Conservation (phyloP, 495 filamentous ascomycete species). For the Sabuloglossum arenarium region DNA sequence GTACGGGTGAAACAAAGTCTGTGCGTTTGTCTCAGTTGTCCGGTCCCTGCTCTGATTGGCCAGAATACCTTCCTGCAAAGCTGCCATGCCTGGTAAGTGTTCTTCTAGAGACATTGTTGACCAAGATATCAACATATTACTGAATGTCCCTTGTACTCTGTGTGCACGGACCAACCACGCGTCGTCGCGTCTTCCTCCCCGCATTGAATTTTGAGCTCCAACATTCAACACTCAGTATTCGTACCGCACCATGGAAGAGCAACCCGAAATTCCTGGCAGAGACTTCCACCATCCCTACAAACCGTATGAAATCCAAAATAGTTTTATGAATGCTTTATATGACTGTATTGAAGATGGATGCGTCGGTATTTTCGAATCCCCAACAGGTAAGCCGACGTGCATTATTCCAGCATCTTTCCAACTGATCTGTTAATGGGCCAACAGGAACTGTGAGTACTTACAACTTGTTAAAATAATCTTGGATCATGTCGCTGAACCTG, state of each 20-base stretch:
- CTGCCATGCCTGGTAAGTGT: too few relatives aligned
- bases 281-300: conserved; percentile 85
- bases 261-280: not conserved
- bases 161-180: not conserved
- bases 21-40: too few relatives aligned
- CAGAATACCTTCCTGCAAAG: too few relatives aligned
- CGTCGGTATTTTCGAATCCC: conserved; percentile 83
- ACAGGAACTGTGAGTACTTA: conserved; percentile 26
- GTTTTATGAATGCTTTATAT: conserved; percentile 83
- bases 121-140: too few relatives aligned
- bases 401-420: not conserved
- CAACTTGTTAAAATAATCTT: not conserved
- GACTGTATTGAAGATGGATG: conserved; percentile 56
- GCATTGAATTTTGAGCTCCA: too few relatives aligned
- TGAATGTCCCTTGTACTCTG: too few relatives aligned
- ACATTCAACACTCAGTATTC: not conserved
- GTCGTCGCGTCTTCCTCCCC: not conserved
- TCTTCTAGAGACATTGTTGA: too few relatives aligned
- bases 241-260: not conserved
- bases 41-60: too few relatives aligned
- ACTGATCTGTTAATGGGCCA: not conserved
- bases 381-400: conserved; percentile 38
- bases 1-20: too few relatives aligned
- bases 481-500: not conserved
- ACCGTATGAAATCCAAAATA: conserved; percentile 74